Evolutionary conservation across 1,284 basidiomycete species (phyloP), one percentile per base, ranked within the genome.

Genomic region (Puccinia sorghi): DNA sequence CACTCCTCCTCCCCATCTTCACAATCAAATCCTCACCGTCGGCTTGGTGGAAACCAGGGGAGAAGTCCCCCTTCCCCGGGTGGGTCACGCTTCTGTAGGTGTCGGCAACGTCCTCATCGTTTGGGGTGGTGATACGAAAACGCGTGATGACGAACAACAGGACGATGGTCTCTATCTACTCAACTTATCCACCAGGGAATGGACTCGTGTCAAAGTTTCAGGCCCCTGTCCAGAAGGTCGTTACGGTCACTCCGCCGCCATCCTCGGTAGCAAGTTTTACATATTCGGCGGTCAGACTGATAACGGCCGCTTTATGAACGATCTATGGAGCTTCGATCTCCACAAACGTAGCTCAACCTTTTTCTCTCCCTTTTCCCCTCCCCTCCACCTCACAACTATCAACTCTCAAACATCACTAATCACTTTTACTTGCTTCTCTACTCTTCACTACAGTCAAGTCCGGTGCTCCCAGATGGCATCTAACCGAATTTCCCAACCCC

Each of bases 231-330:
- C 94, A 0, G 89, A 89, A 17, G 97, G 97, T 11, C 88, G 97
- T 71, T 98, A 99, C 84, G 97, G 97, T 0, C 97, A 99, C 86
- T 92, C 95, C 7, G 94, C 95, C 25, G 90, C 92, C 39, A 95
- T 99, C 90, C 88, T 91, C 80, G 93, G 92, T 69, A 93, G 92
- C 81, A 91, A 90, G 83, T 97, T 99, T 86, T 93, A 93, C 84
- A 89, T 99, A 56, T 98, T 97, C 84, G 97, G 97, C 81, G 97
- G 97, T 46, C 96, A 99, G 85, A 93, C 94, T n/a, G 93, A 95
- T 81, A 93, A 93, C 41, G 85, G 85, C 7, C 83, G 83, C 22
- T 99, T 97, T 85, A 88, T 97, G 84, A 94, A 96, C 84, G 97
- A 99, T 85, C 86, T 99, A 50, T 98, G 95, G 94, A 89, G 90